Percentiles rank a stretch among this genome's conserved stretches.
Conservation (phyloP, 768 basidiomycete genomes). For the Leccinum longicurvipes region DNA sequence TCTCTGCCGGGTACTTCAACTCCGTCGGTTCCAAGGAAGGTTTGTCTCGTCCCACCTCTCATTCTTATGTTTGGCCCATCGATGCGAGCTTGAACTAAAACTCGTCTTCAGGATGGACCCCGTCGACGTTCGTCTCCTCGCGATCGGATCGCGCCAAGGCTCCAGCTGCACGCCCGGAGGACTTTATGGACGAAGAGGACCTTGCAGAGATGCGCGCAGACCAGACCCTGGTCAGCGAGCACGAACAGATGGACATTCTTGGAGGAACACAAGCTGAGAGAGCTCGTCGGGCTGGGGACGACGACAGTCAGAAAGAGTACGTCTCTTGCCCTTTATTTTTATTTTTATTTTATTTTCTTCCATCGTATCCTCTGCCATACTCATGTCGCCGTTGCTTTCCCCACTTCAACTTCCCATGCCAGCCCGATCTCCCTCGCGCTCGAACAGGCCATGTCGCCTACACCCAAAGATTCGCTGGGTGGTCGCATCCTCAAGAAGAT, state of each 20-base stretch:
- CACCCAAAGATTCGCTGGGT: constrained; percentile 78
- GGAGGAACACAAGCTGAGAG: constrained; percentile 53
- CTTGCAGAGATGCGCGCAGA: constrained; percentile 76
- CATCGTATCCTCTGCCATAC: not conserved
- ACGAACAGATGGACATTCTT: constrained; percentile 70
- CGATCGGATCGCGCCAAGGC: constrained; percentile 66
- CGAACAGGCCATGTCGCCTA: constrained; percentile 63
- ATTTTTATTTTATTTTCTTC: not conserved
- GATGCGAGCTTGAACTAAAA: not conserved
- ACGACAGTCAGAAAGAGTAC: constrained; percentile 42
- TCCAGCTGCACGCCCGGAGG: constrained; percentile 67
- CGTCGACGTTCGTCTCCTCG: constrained; percentile 90
- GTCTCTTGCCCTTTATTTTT: not conserved
- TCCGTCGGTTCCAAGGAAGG: constrained; percentile 96
- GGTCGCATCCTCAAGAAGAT: constrained; percentile 88
- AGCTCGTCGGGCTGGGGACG: constrained; percentile 29
- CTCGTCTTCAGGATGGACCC: constrained; percentile 79
- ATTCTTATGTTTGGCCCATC: not conserved
- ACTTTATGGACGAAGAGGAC: constrained; percentile 99
- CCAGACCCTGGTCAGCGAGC: constrained; percentile 71
- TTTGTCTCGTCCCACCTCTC: constrained; percentile 25
- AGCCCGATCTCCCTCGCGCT: constrained; percentile 66
- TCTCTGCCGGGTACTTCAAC: constrained; percentile 97
- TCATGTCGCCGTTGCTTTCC: not conserved
- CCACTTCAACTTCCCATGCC: no score